Base-by-base conservation (phyloP, 2,329 filamentous ascomycete genomes). In the Penicillium sp. region DNA sequence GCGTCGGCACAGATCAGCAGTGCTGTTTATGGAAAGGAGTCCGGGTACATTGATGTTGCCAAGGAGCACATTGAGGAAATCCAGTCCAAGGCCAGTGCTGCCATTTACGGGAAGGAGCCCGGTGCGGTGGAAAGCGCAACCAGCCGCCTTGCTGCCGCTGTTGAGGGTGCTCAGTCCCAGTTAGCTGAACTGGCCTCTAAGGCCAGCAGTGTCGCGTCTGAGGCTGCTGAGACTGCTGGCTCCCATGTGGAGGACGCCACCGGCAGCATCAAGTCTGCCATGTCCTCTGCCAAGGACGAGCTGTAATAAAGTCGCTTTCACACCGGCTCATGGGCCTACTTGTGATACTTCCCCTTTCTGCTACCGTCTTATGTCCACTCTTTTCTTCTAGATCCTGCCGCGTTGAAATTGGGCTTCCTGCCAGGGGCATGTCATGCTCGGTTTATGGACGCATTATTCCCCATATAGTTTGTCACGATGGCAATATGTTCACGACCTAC, bases 21-120 rank as follows among this genome's bases (percentile, higher is more conserved):
- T 62, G 82, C 81, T 33, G 72, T 87, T 31, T 85, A 86, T 59
- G 83, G 84, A 47, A 79, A 79, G 8, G 77, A 81, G 53, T 75
- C 78, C 4, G 76, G 79, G 11, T 84, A 83, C 58, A 75, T 76
- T 3, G 82, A 85, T 64, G 77, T 80, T 16, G 84, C 84, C 5
- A 80, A 81, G 57, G 74, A 76, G 43, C 80, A 78, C 45, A 79
- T 88, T 55, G 75, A 79, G 1, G 78, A 79, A n/a, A 81, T 84
- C 6, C 83, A 81, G 8, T 74, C 77, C 8, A 82, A 80, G 42
- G 85, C 85, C 10, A 81, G 82, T 57, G 75, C 75, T 24, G 84
- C 81, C 2, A 82, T 88, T 52, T 87, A 84, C 62, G 81, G 81
- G 4, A 77, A 78, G 16, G 69, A 76, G 57, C 67, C 74, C 37